These are phyloP conservation scores for Anaeramoeba flamelloides DNA, from an alignment of 78 protist genomes.

Conservation along the genomic window DNA sequence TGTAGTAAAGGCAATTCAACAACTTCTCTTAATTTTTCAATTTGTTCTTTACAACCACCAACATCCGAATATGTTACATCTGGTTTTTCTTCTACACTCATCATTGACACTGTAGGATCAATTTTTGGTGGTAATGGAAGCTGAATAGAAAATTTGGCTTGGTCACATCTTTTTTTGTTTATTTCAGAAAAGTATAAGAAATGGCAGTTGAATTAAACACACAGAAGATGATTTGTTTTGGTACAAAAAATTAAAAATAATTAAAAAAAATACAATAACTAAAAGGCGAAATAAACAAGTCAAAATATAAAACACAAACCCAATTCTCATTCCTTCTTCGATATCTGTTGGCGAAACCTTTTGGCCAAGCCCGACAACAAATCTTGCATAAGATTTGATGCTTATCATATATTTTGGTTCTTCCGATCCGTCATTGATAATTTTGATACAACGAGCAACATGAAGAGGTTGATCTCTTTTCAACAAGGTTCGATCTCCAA, in stretches of 20 bases:
- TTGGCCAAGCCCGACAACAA: conserved; percentile 95
- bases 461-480: conserved; percentile 75
- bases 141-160: conserved; percentile 84
- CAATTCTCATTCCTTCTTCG: conserved; percentile 99
- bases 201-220: not conserved
- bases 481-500: conserved; percentile 70
- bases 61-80: conserved; percentile 97
- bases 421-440: conserved; percentile 45
- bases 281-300: not conserved
- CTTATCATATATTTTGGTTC: conserved; percentile 82
- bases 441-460: conserved; percentile 95
- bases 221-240: not conserved
- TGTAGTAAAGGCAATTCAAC: conserved; percentile 92
- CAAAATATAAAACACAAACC: conserved; percentile 36
- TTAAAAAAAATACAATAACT: not conserved
- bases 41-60: conserved; percentile 96
- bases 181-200: not conserved
- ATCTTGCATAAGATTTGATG: conserved; percentile 86
- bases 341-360: conserved; percentile 91
- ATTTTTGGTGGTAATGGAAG: conserved; percentile 98
- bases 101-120: conserved; percentile 97
- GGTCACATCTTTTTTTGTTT: conserved; percentile 48
- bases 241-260: too few species aligned
- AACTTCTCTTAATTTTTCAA: conserved; percentile 94
- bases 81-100: conserved; percentile 99